A percentile compares a stretch with the other conserved stretches of the same genome.
Conservation (phyloP, 805 yeast genomes). For the Isabelozyma rhagii region DNA sequence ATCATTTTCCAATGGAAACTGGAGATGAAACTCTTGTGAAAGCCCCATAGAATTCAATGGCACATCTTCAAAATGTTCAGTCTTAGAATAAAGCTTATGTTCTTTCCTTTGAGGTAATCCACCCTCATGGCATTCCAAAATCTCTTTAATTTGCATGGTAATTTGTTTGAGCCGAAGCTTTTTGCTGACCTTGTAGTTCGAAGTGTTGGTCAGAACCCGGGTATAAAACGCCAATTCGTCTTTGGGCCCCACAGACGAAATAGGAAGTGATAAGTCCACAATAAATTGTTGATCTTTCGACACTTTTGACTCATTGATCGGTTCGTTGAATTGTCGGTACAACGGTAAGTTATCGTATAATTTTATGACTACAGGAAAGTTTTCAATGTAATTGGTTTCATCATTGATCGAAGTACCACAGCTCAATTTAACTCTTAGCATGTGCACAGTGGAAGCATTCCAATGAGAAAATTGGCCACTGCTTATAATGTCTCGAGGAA, state of each 20-base stretch:
- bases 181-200: constrained; percentile 24
- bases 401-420: constrained; percentile 27
- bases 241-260: constrained; percentile 56
- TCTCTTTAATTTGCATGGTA: constrained; percentile 49
- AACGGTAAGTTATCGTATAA: constrained; percentile 57
- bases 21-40: constrained; percentile 17
- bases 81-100: constrained; percentile 31
- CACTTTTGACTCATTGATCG: constrained; percentile 39
- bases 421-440: constrained; percentile 37
- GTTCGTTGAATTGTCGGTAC: constrained; percentile 53
- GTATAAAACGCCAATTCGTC: constrained; percentile 43
- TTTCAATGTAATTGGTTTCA: constrained; percentile 27
- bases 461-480: constrained; percentile 49
- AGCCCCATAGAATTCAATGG: constrained; percentile 26
- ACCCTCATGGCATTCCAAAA: constrained; percentile 51
- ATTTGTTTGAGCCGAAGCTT: constrained; percentile 42
- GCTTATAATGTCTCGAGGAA: constrained; percentile 51
- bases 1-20: constrained; percentile 35
- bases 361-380: constrained; percentile 53
- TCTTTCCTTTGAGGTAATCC: constrained; percentile 50
- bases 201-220: constrained; percentile 39
- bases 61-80: constrained; percentile 21
- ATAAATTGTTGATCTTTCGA: constrained; percentile 50
- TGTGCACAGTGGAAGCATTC: constrained; percentile 47
- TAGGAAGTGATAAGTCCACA: constrained; percentile 45